phyloP scores from a whole-genome alignment of 1,284 basidiomycete genomes.

The Fomitopsis schrenkii region DNA sequence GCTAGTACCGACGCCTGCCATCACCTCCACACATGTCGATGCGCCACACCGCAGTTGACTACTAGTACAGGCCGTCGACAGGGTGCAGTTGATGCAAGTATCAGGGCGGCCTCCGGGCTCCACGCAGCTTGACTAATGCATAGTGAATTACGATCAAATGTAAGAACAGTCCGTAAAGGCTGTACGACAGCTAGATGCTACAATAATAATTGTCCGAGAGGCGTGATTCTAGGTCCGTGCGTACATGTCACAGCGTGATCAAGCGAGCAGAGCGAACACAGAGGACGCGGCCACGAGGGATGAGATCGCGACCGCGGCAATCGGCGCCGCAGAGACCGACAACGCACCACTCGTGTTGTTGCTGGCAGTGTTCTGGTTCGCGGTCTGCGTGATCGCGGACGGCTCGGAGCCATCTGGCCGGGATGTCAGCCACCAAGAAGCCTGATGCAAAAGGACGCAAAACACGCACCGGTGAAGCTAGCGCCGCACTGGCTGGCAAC shows the following conservation, averaged over 20 bases:
- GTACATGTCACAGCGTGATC: neutral
- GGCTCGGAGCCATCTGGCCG: conserved; percentile 36
- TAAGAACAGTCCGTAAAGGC: neutral
- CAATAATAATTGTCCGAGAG: neutral
- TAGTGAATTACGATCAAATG: neutral
- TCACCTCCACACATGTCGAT: too few relatives aligned
- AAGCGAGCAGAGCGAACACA: conserved; percentile 33
- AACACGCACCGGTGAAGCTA: conserved; percentile 43
- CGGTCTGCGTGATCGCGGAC: conserved; percentile 32
- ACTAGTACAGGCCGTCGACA: too few relatives aligned
- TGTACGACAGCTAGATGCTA: neutral
- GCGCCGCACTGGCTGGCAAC: conserved; percentile 44
- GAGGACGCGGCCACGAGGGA: conserved; percentile 28
- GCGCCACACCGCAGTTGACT: too few relatives aligned
- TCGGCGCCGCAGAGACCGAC: conserved; percentile 16
- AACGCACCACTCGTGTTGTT: conserved; percentile 25
- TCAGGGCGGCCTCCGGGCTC: neutral
- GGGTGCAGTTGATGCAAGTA: too few relatives aligned
- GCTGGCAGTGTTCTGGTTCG: conserved; percentile 24
- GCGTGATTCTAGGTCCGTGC: neutral
- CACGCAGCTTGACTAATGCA: neutral
- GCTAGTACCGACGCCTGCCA: too few relatives aligned
- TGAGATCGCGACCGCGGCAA: conserved; percentile 20
- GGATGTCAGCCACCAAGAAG: conserved; percentile 9
- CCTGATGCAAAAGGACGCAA: neutral